A percentile compares a stretch with the other conserved stretches of the same genome.
Conservation (phyloP, 2,329 filamentous ascomycete genomes). For the Fusarium paranaense region DNA sequence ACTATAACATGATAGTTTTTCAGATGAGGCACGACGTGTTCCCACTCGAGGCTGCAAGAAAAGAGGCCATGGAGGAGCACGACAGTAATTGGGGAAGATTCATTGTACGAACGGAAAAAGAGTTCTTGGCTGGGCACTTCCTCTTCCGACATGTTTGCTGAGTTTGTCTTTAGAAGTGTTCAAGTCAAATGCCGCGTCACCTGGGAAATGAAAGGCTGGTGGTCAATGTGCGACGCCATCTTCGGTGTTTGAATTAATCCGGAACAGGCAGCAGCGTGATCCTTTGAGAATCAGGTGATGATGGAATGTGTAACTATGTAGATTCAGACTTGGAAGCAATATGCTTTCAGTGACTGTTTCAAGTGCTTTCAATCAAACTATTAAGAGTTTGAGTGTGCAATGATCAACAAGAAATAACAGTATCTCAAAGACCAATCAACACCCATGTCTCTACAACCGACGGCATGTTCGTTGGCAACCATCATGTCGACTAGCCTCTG, state of each 20-base stretch:
- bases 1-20: background rate
- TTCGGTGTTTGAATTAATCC: slow-evolving; percentile 1
- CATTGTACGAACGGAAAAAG: background rate
- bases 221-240: background rate
- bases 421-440: background rate
- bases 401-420: background rate
- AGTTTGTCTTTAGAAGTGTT: background rate
- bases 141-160: background rate
- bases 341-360: background rate
- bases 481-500: background rate
- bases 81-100: background rate
- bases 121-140: background rate
- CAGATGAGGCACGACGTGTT: background rate
- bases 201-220: background rate
- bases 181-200: background rate
- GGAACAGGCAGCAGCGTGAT: background rate
- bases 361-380: background rate
- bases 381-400: background rate
- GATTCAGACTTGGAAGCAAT: background rate
- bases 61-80: background rate
- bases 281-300: background rate
- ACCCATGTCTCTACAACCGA: background rate
- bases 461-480: background rate
- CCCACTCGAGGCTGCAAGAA: background rate
- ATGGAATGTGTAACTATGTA: background rate